phyloP scores from a whole-genome alignment of 345 rosid species.

The Citrus trifoliata region DNA sequence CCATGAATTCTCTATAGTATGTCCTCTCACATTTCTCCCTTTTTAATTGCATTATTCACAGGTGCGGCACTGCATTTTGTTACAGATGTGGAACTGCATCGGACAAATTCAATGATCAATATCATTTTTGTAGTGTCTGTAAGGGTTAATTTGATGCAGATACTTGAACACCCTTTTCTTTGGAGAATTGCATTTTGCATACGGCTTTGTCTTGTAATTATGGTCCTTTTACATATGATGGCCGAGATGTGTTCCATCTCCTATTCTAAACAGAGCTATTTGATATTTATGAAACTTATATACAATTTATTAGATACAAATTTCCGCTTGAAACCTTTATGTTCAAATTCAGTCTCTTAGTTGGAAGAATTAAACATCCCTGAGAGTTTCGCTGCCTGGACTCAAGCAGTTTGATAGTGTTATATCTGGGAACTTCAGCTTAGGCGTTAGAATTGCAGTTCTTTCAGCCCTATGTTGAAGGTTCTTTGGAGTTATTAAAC shows the following conservation, averaged over 20 bases:
- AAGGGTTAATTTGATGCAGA: not conserved
- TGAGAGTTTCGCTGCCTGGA: not conserved
- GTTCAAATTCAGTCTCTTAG: not conserved
- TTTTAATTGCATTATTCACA: not conserved
- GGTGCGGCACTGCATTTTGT: conserved; percentile 50
- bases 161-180: not conserved
- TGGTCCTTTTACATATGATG: not conserved
- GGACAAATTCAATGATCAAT: not conserved
- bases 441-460: not conserved
- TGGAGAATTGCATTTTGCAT: not conserved
- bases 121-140: conserved; percentile 20
- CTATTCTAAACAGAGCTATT: not conserved
- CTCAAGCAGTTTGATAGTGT: not conserved
- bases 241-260: not conserved
- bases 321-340: not conserved
- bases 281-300: not conserved
- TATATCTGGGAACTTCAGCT: not conserved
- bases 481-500: not conserved
- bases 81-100: conserved; percentile 35
- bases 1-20: not conserved
- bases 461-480: conserved; percentile 1
- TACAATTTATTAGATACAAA: not conserved
- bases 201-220: not conserved
- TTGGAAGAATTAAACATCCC: not conserved
- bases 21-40: not conserved